Evolutionary conservation across 768 basidiomycete species (phyloP).

Genomic region (Leccinum ochraceum): DNA sequence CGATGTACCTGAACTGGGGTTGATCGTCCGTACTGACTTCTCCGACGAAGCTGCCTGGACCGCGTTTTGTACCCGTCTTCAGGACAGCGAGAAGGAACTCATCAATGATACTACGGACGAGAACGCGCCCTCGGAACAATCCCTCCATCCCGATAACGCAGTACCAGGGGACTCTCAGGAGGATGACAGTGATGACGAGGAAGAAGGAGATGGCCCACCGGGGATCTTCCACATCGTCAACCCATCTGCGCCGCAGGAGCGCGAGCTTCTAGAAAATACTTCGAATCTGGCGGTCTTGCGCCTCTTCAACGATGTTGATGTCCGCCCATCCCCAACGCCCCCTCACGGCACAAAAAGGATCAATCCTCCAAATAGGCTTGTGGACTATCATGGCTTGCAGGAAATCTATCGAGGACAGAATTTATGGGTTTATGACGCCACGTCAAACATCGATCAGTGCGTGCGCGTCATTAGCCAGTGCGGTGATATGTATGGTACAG

Average conservation of each 20-base stretch:
- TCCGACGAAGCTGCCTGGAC: slow-evolving; percentile 68
- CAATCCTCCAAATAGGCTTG: slow-evolving; percentile 54
- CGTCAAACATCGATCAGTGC: slow-evolving; percentile 66
- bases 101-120: slow-evolving; percentile 32
- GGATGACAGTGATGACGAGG: slow-evolving; percentile 27
- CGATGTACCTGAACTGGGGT: slow-evolving; percentile 52
- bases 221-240: slow-evolving; percentile 56
- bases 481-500: slow-evolving; percentile 72
- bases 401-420: slow-evolving; percentile 69
- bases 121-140: slow-evolving; percentile 19
- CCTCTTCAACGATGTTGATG: slow-evolving; percentile 69
- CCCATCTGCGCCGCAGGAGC: slow-evolving; percentile 43
- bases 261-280: slow-evolving; percentile 43
- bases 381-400: slow-evolving; percentile 66
- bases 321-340: slow-evolving; percentile 52
- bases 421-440: slow-evolving; percentile 74
- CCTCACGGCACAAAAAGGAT: slow-evolving; percentile 48
- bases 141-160: slow-evolving; percentile 22
- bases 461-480: slow-evolving; percentile 63
- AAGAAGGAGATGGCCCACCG: slow-evolving; percentile 36
- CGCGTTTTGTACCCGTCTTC: slow-evolving; percentile 50
- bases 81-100: slow-evolving; percentile 60
- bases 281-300: slow-evolving; percentile 70
- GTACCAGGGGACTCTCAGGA: slow-evolving; percentile 6
- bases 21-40: slow-evolving; percentile 76